Percentiles rank a stretch among this genome's conserved stretches.
Conservation (phyloP, 148 eudicot genomes). For the Camellia japonica region DNA sequence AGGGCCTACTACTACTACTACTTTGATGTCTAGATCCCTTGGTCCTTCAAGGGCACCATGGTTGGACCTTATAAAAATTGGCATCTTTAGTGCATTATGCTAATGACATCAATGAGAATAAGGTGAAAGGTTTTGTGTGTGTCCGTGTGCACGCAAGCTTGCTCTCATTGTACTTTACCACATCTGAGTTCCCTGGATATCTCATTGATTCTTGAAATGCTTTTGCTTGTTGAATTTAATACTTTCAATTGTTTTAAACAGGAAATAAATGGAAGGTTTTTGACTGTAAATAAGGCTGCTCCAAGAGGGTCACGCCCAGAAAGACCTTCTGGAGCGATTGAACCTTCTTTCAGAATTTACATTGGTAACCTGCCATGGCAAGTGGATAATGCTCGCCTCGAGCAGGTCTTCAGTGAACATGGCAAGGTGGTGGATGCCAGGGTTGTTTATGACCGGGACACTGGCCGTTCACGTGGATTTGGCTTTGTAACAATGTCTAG, state of each 20-base stretch:
- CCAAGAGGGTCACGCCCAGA: constrained; percentile 86
- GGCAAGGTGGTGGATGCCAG: constrained; percentile 62
- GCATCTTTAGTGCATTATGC: background rate
- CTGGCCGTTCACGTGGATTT: constrained; percentile 85
- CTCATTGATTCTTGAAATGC: background rate
- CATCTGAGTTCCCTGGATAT: background rate
- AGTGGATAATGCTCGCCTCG: constrained; percentile 63
- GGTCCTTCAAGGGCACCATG: background rate
- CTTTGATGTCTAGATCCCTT: constrained; percentile 4
- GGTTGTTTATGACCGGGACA: constrained; percentile 69
- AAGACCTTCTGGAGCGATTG: constrained; percentile 35
- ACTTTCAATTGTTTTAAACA: constrained; percentile 21
- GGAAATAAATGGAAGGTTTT: constrained; percentile 63
- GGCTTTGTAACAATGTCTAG: constrained; percentile 83
- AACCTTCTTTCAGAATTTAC: constrained; percentile 55
- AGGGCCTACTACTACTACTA: background rate
- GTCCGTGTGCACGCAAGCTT: background rate
- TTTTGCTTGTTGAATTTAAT: background rate
- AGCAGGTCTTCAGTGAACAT: constrained; percentile 64
- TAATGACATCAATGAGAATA: background rate
- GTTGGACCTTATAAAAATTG: background rate
- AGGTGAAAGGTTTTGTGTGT: background rate
- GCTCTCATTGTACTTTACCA: background rate
- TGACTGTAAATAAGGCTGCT: constrained; percentile 85
- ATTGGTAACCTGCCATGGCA: constrained; percentile 90